A percentile compares a stretch with the other conserved stretches of the same genome.
These are phyloP conservation scores for Gossypium laxum DNA, from an alignment of 441 rosid genomes.

Conservation along the genomic window DNA sequence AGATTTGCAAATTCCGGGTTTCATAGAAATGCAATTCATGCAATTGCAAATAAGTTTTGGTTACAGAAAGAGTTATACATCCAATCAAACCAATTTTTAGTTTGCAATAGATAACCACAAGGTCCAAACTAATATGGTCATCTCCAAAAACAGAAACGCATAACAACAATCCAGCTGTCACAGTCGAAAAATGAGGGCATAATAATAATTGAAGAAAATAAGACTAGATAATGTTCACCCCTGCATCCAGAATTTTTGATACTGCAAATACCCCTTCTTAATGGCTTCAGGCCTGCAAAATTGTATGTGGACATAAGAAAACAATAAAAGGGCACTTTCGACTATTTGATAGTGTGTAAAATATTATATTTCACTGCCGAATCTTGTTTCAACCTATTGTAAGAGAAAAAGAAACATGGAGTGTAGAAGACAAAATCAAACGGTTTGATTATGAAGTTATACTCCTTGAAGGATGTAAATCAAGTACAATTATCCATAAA, in stretches of 20 bases:
- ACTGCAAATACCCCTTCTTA: slow-evolving; percentile 18
- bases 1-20: neutral
- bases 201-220: neutral
- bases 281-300: slow-evolving; percentile 28
- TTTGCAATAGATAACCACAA: slow-evolving; percentile 25
- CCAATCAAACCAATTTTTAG: slow-evolving; percentile 21
- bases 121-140: slow-evolving; percentile 18
- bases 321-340: neutral
- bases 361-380: neutral
- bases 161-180: slow-evolving; percentile 21
- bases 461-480: neutral
- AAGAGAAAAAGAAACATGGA: neutral
- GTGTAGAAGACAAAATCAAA: neutral
- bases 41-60: slow-evolving; percentile 10
- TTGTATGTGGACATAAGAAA: neutral
- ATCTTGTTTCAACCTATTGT: neutral
- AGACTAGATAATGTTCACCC: slow-evolving; percentile 39
- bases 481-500: neutral
- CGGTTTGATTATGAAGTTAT: neutral
- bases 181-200: neutral
- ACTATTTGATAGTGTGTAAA: neutral
- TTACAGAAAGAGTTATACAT: slow-evolving; percentile 12
- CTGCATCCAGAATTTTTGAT: slow-evolving; percentile 35
- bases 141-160: slow-evolving; percentile 5
- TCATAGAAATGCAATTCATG: neutral